Evolutionary conservation across 2,329 filamentous ascomycete genomes (phyloP).

Genomic region (Aspergillus ustus): DNA sequence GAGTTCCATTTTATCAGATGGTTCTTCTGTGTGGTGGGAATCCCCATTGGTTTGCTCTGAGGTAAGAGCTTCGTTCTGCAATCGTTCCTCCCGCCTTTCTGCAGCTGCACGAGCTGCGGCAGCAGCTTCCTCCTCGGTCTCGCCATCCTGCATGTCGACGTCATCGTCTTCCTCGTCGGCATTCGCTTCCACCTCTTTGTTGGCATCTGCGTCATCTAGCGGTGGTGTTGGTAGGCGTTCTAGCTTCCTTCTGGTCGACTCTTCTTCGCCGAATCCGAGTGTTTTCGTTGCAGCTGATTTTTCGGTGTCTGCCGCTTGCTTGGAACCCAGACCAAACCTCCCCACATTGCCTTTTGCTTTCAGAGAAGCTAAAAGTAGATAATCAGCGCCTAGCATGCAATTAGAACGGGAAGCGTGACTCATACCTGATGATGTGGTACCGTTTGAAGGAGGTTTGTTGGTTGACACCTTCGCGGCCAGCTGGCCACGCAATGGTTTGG

Average conservation of each 20-base stretch:
- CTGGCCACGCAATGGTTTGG: slow-evolving; percentile 47
- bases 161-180: slow-evolving; percentile 75
- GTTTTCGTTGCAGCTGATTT: slow-evolving; percentile 73
- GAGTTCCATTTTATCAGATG: slow-evolving; percentile 45
- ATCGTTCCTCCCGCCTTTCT: slow-evolving; percentile 76
- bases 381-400: slow-evolving; percentile 8
- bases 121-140: slow-evolving; percentile 83
- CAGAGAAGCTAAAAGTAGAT: slow-evolving; percentile 51
- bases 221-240: slow-evolving; percentile 84
- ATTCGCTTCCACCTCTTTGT: slow-evolving; percentile 53
- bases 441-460: slow-evolving; percentile 49
- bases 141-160: slow-evolving; percentile 74
- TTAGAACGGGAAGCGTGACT: not conserved
- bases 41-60: slow-evolving; percentile 54
- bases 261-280: slow-evolving; percentile 85
- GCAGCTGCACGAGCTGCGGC: slow-evolving; percentile 84
- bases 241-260: slow-evolving; percentile 82
- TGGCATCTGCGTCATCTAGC: slow-evolving; percentile 64
- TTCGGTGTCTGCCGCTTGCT: slow-evolving; percentile 66
- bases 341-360: slow-evolving; percentile 76
- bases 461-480: slow-evolving; percentile 45
- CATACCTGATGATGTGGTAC: slow-evolving; percentile 49
- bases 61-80: slow-evolving; percentile 51
- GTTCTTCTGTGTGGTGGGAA: slow-evolving; percentile 48
- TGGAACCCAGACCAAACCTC: slow-evolving; percentile 79